Conservation (phyloP, 1,139 yeast genomes). For the Citeromyces hawaiiensis region DNA sequence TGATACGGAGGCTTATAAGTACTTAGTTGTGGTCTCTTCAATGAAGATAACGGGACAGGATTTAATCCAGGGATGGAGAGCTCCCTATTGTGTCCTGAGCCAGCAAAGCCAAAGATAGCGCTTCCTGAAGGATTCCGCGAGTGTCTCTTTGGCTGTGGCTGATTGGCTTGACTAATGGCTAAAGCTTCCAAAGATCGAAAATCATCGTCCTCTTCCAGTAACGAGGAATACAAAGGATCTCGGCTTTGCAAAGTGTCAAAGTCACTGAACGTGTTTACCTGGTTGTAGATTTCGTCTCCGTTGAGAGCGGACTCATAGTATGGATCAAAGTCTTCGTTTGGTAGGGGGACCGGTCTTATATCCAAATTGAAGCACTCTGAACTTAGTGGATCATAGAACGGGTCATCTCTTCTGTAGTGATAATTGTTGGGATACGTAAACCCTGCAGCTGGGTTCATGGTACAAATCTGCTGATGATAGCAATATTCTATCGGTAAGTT, state of each 20-base stretch:
- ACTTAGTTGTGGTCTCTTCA: slow-evolving; percentile 9
- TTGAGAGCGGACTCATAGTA: not conserved
- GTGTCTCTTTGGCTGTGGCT: slow-evolving; percentile 10
- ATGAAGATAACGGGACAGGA: slow-evolving; percentile 6
- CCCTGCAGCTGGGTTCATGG: not conserved
- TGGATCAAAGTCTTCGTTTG: slow-evolving; percentile 19
- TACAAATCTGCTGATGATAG: too few species aligned
- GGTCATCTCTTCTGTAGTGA: slow-evolving; percentile 16
- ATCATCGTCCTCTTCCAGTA: slow-evolving; percentile 6
- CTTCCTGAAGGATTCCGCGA: slow-evolving; percentile 31
- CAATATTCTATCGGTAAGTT: not conserved
- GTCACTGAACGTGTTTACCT: not conserved
- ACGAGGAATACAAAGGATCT: not conserved
- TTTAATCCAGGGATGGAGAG: slow-evolving; percentile 30
- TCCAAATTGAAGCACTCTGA: slow-evolving; percentile 10
- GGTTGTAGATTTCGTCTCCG: not conserved
- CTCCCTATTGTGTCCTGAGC: slow-evolving; percentile 30
- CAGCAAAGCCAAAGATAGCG: slow-evolving; percentile 40
- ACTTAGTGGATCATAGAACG: slow-evolving; percentile 22
- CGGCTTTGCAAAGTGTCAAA: not conserved
- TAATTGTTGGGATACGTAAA: not conserved
- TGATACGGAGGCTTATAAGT: not conserved
- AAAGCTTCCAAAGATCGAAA: slow-evolving; percentile 2
- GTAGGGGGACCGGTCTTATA: slow-evolving; percentile 22
- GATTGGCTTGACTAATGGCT: slow-evolving; percentile 2